These are phyloP conservation scores for Candida stauntonica DNA, from an alignment of 805 yeast species.

Conservation along the genomic window DNA sequence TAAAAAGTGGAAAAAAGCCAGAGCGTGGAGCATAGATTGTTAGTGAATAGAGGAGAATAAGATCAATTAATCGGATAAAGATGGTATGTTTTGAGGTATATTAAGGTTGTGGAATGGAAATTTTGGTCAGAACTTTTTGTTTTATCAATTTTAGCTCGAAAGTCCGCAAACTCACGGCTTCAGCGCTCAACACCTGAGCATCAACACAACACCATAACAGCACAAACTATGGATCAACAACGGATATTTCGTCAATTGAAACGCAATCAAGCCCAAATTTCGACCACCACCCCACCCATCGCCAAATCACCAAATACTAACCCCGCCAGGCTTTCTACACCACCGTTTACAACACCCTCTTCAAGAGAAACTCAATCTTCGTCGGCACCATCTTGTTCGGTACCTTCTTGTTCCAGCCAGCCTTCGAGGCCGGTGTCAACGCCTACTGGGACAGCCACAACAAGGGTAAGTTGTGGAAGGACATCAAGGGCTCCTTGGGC, in stretches of 20 bases:
- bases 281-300: too few species aligned
- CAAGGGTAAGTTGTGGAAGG: constrained; percentile 84
- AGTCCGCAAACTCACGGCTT: too few species aligned
- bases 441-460: constrained; percentile 73
- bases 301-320: constrained; percentile 7
- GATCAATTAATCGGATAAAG: too few species aligned
- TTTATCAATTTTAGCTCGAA: too few species aligned
- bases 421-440: constrained; percentile 64
- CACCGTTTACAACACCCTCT: constrained; percentile 56
- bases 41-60: neutral
- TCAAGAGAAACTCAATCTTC: constrained; percentile 88
- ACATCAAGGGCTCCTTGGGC: constrained; percentile 55
- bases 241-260: too few species aligned
- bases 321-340: constrained; percentile 36
- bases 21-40: too few species aligned
- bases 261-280: too few species aligned
- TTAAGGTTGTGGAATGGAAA: too few species aligned
- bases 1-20: constrained; percentile 9
- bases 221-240: too few species aligned
- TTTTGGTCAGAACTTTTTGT: too few species aligned
- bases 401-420: constrained; percentile 82
- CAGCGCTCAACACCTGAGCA: too few species aligned
- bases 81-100: too few species aligned
- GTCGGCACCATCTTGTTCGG: constrained; percentile 79
- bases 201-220: neutral